A percentile compares a stretch with the other conserved stretches of the same genome.
phyloP scores from a whole-genome alignment of 164 flowering plant species.

The Nymphaea colorata region DNA sequence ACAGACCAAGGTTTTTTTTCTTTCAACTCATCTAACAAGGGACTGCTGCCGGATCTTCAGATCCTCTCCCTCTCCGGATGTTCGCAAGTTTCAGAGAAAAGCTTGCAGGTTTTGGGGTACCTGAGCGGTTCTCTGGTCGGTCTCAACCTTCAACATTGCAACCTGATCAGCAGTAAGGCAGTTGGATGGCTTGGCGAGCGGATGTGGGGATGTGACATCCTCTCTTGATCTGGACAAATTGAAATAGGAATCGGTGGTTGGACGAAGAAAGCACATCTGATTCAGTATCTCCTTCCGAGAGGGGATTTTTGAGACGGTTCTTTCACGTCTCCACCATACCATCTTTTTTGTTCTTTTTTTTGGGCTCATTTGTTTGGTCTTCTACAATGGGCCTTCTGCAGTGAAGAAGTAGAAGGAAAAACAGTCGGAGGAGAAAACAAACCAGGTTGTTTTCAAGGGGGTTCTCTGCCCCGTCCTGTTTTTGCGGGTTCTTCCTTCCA shows the following conservation, averaged over 20 bases:
- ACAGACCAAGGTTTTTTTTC: constrained; percentile 47
- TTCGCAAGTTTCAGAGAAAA: constrained; percentile 37
- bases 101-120: constrained; percentile 30
- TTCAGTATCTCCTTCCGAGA: background rate
- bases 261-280: background rate
- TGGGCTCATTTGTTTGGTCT: constrained; percentile 5
- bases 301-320: constrained; percentile 1
- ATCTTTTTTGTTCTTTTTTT: constrained; percentile 20
- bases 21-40: constrained; percentile 23
- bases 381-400: constrained; percentile 21
- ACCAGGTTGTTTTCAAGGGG: too few species aligned
- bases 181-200: constrained; percentile 35
- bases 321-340: constrained; percentile 1
- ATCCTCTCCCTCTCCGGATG: constrained; percentile 61
- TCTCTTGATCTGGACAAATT: constrained; percentile 17
- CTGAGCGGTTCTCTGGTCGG: constrained; percentile 50
- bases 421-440: too few species aligned
- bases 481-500: too few species aligned
- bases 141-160: constrained; percentile 61
- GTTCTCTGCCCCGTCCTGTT: too few species aligned
- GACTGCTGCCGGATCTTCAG: constrained; percentile 28
- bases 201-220: constrained; percentile 70
- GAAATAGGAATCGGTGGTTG: background rate
- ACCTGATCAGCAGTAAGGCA: constrained; percentile 31
- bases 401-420: constrained; percentile 1